Conservation (phyloP, 1,284 basidiomycete genomes). For the Blastosporella zonata region DNA sequence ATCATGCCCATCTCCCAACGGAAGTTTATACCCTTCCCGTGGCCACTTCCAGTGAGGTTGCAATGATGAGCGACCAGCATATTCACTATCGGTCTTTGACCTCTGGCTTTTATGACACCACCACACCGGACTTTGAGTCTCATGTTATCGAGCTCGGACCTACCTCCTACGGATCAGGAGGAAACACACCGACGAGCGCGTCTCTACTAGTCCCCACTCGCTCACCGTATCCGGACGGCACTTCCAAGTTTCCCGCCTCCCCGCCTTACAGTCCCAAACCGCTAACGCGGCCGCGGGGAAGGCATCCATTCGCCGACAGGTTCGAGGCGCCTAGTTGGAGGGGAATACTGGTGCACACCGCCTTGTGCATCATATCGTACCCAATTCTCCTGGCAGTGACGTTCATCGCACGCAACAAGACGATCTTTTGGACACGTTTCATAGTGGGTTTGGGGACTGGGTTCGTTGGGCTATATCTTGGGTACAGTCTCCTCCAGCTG, state of each 20-base stretch:
- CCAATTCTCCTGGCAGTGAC: slow-evolving; percentile 31
- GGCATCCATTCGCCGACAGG: slow-evolving; percentile 27
- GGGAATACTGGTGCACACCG: slow-evolving; percentile 26
- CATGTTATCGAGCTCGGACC: background rate
- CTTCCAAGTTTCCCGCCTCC: slow-evolving; percentile 2
- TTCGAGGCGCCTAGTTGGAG: slow-evolving; percentile 34
- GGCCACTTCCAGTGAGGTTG: background rate
- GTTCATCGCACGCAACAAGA: slow-evolving; percentile 25
- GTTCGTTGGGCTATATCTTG: slow-evolving; percentile 30
- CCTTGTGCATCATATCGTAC: slow-evolving; percentile 30
- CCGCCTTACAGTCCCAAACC: slow-evolving; percentile 10
- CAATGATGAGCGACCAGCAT: slow-evolving; percentile 2
- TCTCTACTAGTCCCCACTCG: slow-evolving; percentile 3
- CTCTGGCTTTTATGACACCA: slow-evolving; percentile 15
- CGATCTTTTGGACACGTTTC: slow-evolving; percentile 37
- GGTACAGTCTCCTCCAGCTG: slow-evolving; percentile 29
- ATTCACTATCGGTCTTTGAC: slow-evolving; percentile 12
- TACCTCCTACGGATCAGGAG: background rate
- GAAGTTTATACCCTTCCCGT: background rate
- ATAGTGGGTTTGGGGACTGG: slow-evolving; percentile 32
- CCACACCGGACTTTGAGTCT: slow-evolving; percentile 18
- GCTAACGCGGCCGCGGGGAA: slow-evolving; percentile 15
- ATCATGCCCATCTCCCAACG: background rate
- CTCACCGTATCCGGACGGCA: slow-evolving; percentile 1
- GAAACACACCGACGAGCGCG: background rate